A percentile compares a stretch with the other conserved stretches of the same genome.
phyloP scores from a whole-genome alignment of 306 rosid species.

The Acacia confusa region DNA sequence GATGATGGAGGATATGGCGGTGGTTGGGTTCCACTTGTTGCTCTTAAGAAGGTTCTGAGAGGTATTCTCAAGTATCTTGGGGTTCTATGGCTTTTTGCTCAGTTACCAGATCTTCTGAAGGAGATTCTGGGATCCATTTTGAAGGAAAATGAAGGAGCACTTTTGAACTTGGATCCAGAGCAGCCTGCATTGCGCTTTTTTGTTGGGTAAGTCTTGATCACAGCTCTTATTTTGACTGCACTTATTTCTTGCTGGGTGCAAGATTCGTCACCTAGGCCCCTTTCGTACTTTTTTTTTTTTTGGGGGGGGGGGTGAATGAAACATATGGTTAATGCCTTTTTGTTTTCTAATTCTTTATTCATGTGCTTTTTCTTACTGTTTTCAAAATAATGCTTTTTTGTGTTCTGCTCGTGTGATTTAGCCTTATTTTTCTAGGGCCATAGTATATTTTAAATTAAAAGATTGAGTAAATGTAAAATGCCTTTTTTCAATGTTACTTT shows the following conservation, averaged over 20 bases:
- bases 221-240: background rate
- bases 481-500: background rate
- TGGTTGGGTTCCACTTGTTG: slow-evolving; percentile 99
- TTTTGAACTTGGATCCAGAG: slow-evolving; percentile 94
- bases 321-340: background rate
- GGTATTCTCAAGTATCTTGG: slow-evolving; percentile 99
- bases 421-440: background rate
- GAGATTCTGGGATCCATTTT: slow-evolving; percentile 94
- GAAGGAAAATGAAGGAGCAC: slow-evolving; percentile 98
- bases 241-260: slow-evolving; percentile 4
- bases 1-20: slow-evolving; percentile 99
- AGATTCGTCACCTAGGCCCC: background rate
- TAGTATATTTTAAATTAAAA: background rate
- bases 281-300: background rate
- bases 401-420: background rate
- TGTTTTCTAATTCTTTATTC: background rate
- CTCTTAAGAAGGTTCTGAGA: slow-evolving; percentile 95
- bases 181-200: slow-evolving; percentile 99
- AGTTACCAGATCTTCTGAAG: slow-evolving; percentile 89
- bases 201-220: slow-evolving; percentile 69
- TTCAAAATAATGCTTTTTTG: background rate
- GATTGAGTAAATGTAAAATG: slow-evolving; percentile 3
- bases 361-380: background rate
- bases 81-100: slow-evolving; percentile 97
- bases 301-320: background rate